Evolutionary conservation across 2,329 filamentous ascomycete species (phyloP).

Genomic region (Curvularia lunata): DNA sequence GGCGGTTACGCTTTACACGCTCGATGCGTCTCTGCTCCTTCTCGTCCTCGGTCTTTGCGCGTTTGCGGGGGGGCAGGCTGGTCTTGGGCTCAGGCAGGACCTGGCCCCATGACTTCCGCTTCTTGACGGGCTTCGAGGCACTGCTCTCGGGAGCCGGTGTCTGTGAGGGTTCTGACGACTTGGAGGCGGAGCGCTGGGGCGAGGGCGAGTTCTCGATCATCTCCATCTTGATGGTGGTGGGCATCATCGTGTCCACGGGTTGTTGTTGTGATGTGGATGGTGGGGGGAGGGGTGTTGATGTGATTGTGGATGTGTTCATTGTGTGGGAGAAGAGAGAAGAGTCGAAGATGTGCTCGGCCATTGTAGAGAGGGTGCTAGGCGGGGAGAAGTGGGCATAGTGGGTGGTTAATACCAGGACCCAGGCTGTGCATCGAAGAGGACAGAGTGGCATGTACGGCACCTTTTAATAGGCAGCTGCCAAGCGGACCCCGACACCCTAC

Average conservation of each 20-base stretch:
- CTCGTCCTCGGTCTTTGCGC: constrained; percentile 97
- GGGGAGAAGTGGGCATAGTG: constrained; percentile 42
- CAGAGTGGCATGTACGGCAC: constrained; percentile 43
- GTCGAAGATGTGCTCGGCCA: constrained; percentile 38
- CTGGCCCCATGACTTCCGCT: constrained; percentile 98
- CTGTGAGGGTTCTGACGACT: constrained; percentile 25
- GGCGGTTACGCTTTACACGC: constrained; percentile 93
- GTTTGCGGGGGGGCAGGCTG: constrained; percentile 92
- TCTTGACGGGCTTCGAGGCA: constrained; percentile 73
- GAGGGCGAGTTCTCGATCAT: constrained; percentile 45
- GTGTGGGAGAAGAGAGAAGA: constrained; percentile 29
- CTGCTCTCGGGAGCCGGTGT: constrained; percentile 32
- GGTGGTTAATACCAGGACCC: constrained; percentile 31
- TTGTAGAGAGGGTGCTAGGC: constrained; percentile 34
- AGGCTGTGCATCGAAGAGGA: constrained; percentile 35
- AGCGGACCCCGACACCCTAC: constrained; percentile 23
- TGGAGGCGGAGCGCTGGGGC: constrained; percentile 25
- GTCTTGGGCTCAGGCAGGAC: constrained; percentile 96
- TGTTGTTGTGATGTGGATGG: constrained; percentile 15
- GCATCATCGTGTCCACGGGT: constrained; percentile 21
- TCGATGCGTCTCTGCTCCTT: constrained; percentile 98
- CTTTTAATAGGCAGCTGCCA: constrained; percentile 44
- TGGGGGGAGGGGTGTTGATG: constrained; percentile 1
- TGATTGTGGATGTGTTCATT: constrained; percentile 32
- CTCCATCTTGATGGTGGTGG: constrained; percentile 52